A percentile compares a stretch with the other conserved stretches of the same genome.
Conservation (phyloP, 2,329 filamentous ascomycete genomes). For the Paecilomyces niveus region DNA sequence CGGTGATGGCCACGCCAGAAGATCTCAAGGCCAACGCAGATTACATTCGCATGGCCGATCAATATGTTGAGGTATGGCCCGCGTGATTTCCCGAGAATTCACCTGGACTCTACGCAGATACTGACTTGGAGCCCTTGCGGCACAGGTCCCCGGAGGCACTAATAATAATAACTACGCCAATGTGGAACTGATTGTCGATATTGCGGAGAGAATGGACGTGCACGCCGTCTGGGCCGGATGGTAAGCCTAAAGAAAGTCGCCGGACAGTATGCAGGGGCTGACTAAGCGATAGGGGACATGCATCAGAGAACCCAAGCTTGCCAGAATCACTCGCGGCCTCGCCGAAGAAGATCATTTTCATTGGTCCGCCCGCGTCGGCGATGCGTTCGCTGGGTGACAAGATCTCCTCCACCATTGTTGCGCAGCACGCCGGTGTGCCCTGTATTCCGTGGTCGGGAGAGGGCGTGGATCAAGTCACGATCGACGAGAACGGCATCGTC, state of each 20-base stretch:
- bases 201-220: conserved; percentile 96
- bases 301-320: conserved; percentile 96
- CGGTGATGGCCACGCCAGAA: conserved; percentile 98
- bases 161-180: conserved; percentile 99
- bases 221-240: conserved; percentile 99
- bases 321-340: conserved; percentile 94
- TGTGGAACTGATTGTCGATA: conserved; percentile 96
- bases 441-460: conserved; percentile 99
- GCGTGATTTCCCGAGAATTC: background rate
- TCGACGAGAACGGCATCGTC: conserved; percentile 80
- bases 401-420: conserved; percentile 98
- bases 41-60: conserved; percentile 99
- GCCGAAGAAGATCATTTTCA: conserved; percentile 98
- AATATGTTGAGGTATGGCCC: conserved; percentile 75
- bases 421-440: conserved; percentile 90
- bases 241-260: conserved; percentile 46
- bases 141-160: conserved; percentile 81
- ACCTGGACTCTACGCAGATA: background rate
- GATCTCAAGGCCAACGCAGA: conserved; percentile 96
- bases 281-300: conserved; percentile 65
- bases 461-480: conserved; percentile 71
- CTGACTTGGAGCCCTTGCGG: conserved; percentile 70
- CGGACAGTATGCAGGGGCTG: background rate
- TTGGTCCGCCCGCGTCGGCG: conserved; percentile 91
- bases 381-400: conserved; percentile 99